These are phyloP conservation scores for Podosphaera xanthii DNA, from an alignment of 2,329 filamentous ascomycete genomes.

Conservation along the genomic window DNA sequence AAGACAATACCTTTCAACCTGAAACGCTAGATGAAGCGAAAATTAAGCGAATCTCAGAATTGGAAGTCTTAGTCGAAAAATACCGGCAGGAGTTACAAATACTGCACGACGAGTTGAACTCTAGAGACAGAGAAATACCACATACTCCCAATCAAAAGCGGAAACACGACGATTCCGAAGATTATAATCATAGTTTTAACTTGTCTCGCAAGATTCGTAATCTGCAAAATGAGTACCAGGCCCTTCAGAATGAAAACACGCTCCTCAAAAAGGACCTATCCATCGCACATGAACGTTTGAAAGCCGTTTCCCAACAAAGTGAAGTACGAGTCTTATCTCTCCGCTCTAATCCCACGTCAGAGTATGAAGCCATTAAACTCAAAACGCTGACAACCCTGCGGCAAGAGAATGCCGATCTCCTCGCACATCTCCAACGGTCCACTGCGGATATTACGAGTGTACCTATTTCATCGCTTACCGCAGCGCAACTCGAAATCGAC, in stretches of 20 bases:
- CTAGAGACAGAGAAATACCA: slow-evolving; percentile 26
- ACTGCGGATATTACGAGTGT: slow-evolving; percentile 23
- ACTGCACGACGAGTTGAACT: slow-evolving; percentile 51
- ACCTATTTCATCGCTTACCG: slow-evolving; percentile 53
- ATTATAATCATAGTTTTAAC: slow-evolving; percentile 52
- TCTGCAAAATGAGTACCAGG: slow-evolving; percentile 54
- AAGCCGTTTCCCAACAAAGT: slow-evolving; percentile 37
- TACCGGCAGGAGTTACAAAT: slow-evolving; percentile 63
- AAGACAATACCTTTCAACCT: slow-evolving; percentile 69
- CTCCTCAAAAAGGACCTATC: slow-evolving; percentile 55
- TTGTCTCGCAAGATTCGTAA: slow-evolving; percentile 72
- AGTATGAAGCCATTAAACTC: slow-evolving; percentile 65
- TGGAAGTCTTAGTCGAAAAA: slow-evolving; percentile 68
- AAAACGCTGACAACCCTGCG: slow-evolving; percentile 55
- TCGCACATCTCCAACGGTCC: slow-evolving; percentile 40
- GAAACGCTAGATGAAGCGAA: slow-evolving; percentile 59
- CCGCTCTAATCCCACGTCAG: slow-evolving; percentile 75
- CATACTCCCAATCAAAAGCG: slow-evolving; percentile 37
- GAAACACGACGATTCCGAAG: slow-evolving; percentile 29
- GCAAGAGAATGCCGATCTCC: slow-evolving; percentile 63
- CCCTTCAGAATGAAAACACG: slow-evolving; percentile 44
- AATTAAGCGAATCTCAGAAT: slow-evolving; percentile 48
- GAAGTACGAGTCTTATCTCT: slow-evolving; percentile 68
- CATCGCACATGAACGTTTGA: slow-evolving; percentile 50
- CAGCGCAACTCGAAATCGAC: slow-evolving; percentile 50